Base-by-base conservation (phyloP, 164 flowering plant genomes). In the Macadamia tetraphylla region DNA sequence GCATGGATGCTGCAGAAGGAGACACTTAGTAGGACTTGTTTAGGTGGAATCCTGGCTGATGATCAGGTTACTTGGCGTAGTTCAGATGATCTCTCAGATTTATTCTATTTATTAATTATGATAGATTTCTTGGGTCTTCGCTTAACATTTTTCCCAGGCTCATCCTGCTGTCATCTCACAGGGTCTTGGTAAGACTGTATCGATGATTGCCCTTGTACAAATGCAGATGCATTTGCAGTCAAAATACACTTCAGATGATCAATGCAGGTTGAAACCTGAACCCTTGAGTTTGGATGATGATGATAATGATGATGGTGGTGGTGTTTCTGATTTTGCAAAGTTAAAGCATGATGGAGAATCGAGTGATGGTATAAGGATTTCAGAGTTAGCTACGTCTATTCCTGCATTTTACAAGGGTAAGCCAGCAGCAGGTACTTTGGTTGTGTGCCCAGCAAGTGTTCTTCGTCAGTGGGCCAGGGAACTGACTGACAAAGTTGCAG, bases 181-280 rank as follows among this genome's bases (percentile, higher is more conserved):
- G 98, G 99, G 99, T 61, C 96, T 95, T 77, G 99, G 98, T 67
- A 95, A 95, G 79, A 92, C 99, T 8, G 63, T 95, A 69, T 95
- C 99, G 12, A 85, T 79, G 74, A 95, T 92, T 80, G 90, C 98
- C 69, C 91, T 92, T 18, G 87, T 95, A 82, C 89, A 77, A 72
- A 80, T 83, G 85, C 94, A 91, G 74, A 83, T 61, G 73, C 66
- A 48, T 58, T 64, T 74, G 60, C 77, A 87, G 64, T 75, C 81
- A 11, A 88, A 85, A 67, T 73, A 77, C 42, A 76, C 81, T 59
- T 32, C 82, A 9, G 81, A 82, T 58, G 75, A 74, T 40, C 55
- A 23, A 6, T n/a, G 60, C 58, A 71, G 67, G 73, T 51, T 60
- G 6, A 78, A 74, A 72, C 42, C 89, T 67, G 97, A 84, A 78